Base-by-base conservation (phyloP, 2,329 filamentous ascomycete species). In the Hymenoscyphus fraxineus region DNA sequence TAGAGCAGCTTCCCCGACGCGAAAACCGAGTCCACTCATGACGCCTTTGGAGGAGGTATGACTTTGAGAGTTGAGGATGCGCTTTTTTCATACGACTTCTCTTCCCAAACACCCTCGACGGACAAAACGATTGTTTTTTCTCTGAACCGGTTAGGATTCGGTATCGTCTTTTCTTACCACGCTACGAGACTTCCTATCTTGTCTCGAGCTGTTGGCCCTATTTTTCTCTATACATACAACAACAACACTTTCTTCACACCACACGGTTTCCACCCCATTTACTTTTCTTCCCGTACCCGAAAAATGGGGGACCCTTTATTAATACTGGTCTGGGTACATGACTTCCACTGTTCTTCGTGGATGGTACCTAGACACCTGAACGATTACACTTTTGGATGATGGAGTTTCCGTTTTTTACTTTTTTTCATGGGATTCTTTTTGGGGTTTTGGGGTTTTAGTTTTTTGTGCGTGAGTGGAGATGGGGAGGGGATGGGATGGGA, bases 11-110 rank as follows among this genome's bases (percentile, higher is more conserved):
- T 81, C 79, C 75, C 80, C 80, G 31, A 75, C 72, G 40, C 79
- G 85, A 70, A 69, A 82, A 67, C 88, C 87, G 74, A 87, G 84
- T 66, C 83, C 85, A 0, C 73, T 85, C 58, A 81, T 84, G 79
- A 77, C 79, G 56, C 80, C 83, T 16, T 66, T 85, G 61, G 74
- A 80, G 66, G 81, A 83, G 63, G 67, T 64, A 32, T 70, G 62
- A 67, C 39, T 59, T 32, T 31, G 55, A 35, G 22, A 32, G 6
- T 44, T 5, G 16, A 35, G 35, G 9, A 35, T 35, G 35, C 35
- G 41, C 16, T n/a, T 44, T 7, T 44, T 44, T n/a, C 15, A 44
- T n/a, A 35, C 35, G 35, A 35, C 35, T 35, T 35, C 35, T 6
- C 35, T 35, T 35, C 35, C 1, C 35, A 10, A 6, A 35, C 6